Evolutionary conservation across 306 rosid species (phyloP), one percentile per base, ranked within the genome.

Genomic region (Rosa lucieae): DNA sequence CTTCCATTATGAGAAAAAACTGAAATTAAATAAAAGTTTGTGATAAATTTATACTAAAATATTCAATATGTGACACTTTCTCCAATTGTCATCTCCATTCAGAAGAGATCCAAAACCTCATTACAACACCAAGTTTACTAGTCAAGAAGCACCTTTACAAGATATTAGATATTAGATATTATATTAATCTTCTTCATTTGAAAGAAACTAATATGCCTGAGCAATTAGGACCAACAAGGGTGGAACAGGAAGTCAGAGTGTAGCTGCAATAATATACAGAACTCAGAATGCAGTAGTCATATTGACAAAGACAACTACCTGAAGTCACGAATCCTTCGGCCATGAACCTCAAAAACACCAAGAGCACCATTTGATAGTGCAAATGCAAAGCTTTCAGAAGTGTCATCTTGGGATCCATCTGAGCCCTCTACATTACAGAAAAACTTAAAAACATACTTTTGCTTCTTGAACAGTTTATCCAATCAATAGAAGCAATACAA

Each of bases 281-380:
- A 46, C 2, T 26, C 40, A 47, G 32, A 78, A 44, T 67, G 73
- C 66, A 78, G 23, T 63, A 65, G 32, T 80, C 48, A 61, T 59
- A 76, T 56, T 66, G 68, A 81, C 37, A 84, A 77, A 71, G 74
- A 79, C 44, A 82, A 61, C 62, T 82, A 93, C 99, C 99, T 90
- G 94, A 90, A 95, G 84, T 95, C 99, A 80, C 98, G 93, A 80
- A 95, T 90, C 81, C 96, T 90, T 83, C 99, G 84, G 74, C 98
- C 99, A 46, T 91, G 88, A 79, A 95, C 97, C 87, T 95, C 99
- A 86, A 95, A 95, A 81, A 95, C 99, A 75, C 99, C 99, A 77
- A 95, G 97, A 9, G 99, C 99, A 63, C 99, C 99, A 80, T 95
- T 95, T 79, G 81, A 91, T 18, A 95, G 82, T 51, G 99, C 99